Evolutionary conservation across 139 green algal species (phyloP), one percentile per base, ranked within the genome.

Genomic region (Pseudopediastrum boryanum): DNA sequence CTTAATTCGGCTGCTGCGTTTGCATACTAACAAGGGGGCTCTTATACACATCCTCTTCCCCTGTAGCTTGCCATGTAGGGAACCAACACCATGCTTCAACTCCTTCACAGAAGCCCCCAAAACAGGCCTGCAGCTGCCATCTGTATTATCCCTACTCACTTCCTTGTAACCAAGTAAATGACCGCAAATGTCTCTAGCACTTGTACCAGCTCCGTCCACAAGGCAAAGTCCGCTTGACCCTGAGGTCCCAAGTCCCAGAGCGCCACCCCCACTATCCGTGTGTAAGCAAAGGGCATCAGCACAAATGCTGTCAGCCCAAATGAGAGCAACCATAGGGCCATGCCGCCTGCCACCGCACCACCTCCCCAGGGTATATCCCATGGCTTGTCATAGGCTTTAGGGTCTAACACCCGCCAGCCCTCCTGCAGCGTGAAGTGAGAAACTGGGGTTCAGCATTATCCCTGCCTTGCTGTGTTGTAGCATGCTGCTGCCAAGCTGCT

Each of bases 301-400:
- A 91, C 25, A 31, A 97, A 86, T 0, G 89, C 93, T 16, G 94
- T 86, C 0, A 46, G 77, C n/a, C 90, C 66, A 77, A 97, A 97
- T 16, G 76, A 78, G 2, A 77, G 52, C 9, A 77, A 65, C 93
- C 93, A 97, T 1, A 83, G 69, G 21, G 80, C 59, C 84, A 97
- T 93, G 61, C 89, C 90, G 2, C 91, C 44, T 1, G 71, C 78
- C 9, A 85, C 63, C 38, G 90, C 84, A 10, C 80, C 84, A 4
- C 66, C 65, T 5, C 86, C 83, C 93, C 93, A 97, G 4, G 93
- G 93, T 23, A 92, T 87, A 25, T 93, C 48, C 86, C 92, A 95
- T 0, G 59, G 73, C 33, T 83, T 73, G 3, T 66, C 71, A 38
- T 93, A 95, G 19, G 73, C 71, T 4, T 68, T 33, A 23, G 56